Evolutionary conservation across 352 stramenopile genomes (phyloP), one percentile per base, ranked within the genome.

Genomic region (Globisporangium apiculatum): DNA sequence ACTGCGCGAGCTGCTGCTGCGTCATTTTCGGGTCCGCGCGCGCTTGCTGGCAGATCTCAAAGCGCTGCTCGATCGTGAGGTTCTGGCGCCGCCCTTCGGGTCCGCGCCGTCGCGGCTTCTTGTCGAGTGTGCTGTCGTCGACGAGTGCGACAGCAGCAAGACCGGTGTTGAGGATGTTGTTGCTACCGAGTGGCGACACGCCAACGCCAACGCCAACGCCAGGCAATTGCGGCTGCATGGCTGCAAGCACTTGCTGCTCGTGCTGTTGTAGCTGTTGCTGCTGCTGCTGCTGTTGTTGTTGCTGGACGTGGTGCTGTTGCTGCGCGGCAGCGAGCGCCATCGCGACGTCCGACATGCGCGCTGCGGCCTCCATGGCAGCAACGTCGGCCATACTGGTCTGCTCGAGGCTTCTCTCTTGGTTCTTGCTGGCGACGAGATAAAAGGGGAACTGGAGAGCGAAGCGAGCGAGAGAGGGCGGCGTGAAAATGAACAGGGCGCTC

Each of bases 41-140:
- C 56, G 74, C 70, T 56, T 89, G 79, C 45, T 89, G 65, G 56
- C 83, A 93, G 65, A 93, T 91, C 43, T 83, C 64, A 0, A 79
- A 81, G 69, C 89, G 89, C 68, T 93, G 83, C 60, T 89, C 78
- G 64, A 89, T 79, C 60, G 83, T 93, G 42, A 93, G 75, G 71
- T 93, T 93, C 31, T 49, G 53, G 10, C 59, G 59, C 35, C 40
- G 58, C 3, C 51, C 37, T 35, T 56, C 51, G 2, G 17, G 11
- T 5, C 7, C 17, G 6, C 51, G 51, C 0, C 51, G 51, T 17
- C 37, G 51, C 11, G 51, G 24, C 14, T 48, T 48, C 48, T 53
- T 49, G n/a, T 7, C 45, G 45, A 49, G 45, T n/a, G 24, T 2
- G 24, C 24, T 31, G 24, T 31, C 24, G 24, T n/a, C 45, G 1